phyloP scores from a whole-genome alignment of 306 rosid species.

The Acacia acuminata region DNA sequence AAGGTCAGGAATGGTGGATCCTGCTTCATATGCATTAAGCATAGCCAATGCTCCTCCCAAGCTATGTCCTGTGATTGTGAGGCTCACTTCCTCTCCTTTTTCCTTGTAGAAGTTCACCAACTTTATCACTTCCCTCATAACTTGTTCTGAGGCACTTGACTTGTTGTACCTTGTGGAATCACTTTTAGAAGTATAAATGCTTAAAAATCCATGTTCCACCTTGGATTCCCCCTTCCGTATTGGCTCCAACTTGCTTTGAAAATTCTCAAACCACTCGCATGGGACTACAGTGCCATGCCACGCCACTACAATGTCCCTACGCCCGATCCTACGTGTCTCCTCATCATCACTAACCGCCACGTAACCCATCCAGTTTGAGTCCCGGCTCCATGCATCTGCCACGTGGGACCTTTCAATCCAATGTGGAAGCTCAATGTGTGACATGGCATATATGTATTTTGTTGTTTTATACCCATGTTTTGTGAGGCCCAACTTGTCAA shows the following conservation, averaged over 20 bases:
- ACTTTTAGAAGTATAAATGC: conserved; percentile 56
- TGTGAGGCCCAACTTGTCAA: conserved; percentile 44
- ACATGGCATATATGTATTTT: conserved; percentile 62
- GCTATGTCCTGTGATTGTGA: conserved; percentile 77
- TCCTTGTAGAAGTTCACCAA: conserved; percentile 35
- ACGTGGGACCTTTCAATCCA: conserved; percentile 65
- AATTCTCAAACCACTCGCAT: conserved; percentile 67
- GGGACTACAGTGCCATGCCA: conserved; percentile 75
- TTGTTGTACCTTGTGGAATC: conserved; percentile 59
- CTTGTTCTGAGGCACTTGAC: conserved; percentile 72
- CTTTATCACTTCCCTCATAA: conserved; percentile 46
- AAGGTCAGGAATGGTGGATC: conserved; percentile 29
- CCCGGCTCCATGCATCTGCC: conserved; percentile 59
- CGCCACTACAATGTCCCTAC: conserved; percentile 62
- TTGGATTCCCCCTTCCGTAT: conserved; percentile 45
- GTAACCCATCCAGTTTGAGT: conserved; percentile 76
- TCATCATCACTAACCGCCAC: conserved; percentile 56
- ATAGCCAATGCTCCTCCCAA: conserved; percentile 73
- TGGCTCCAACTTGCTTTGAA: conserved; percentile 54
- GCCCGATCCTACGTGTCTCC: conserved; percentile 56
- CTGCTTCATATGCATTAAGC: conserved; percentile 63
- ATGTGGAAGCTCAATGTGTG: conserved; percentile 53
- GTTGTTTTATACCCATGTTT: conserved; percentile 50
- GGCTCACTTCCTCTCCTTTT: conserved; percentile 59
- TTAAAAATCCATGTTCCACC: conserved; percentile 68